phyloP scores from a whole-genome alignment of 768 basidiomycete genomes.

The Trametes sanguinea region DNA sequence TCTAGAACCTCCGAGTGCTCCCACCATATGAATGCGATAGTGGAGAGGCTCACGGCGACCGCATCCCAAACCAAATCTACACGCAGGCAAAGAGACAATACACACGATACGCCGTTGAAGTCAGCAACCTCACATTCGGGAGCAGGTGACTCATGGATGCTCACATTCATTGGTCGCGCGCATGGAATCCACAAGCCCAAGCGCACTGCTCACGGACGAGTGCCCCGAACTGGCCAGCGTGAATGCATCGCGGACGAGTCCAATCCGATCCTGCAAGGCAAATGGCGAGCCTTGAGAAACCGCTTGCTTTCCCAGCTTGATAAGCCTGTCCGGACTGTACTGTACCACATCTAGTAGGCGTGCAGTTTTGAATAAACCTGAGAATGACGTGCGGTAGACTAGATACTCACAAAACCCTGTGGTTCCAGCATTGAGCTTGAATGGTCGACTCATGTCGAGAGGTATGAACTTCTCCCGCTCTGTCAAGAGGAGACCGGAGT shows the following conservation, averaged over 20 bases:
- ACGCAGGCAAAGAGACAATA: slow-evolving; percentile 32
- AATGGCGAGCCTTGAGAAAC: slow-evolving; percentile 62
- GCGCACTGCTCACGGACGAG: slow-evolving; percentile 68
- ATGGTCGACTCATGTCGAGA: slow-evolving; percentile 71
- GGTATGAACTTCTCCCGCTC: slow-evolving; percentile 65
- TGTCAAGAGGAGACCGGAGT: slow-evolving; percentile 63
- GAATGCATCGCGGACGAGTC: slow-evolving; percentile 80
- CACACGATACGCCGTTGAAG: neutral
- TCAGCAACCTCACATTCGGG: neutral
- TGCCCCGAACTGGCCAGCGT: slow-evolving; percentile 81
- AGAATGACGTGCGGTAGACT: too few species aligned
- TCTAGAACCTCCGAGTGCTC: slow-evolving; percentile 60
- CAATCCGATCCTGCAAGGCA: slow-evolving; percentile 83
- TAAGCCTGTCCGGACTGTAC: slow-evolving; percentile 78
- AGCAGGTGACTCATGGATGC: slow-evolving; percentile 34
- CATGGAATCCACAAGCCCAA: slow-evolving; percentile 71
- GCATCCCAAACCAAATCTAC: slow-evolving; percentile 77
- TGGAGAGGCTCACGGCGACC: slow-evolving; percentile 55
- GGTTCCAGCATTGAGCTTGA: slow-evolving; percentile 89
- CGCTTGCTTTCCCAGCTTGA: slow-evolving; percentile 77
- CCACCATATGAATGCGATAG: slow-evolving; percentile 76
- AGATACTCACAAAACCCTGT: slow-evolving; percentile 78
- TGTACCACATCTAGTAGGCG: slow-evolving; percentile 68
- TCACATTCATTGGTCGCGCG: slow-evolving; percentile 75
- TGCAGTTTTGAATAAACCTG: too few species aligned